Conservation (phyloP, 2,329 filamentous ascomycete species). For the Trichophyton mentagrophytes region DNA sequence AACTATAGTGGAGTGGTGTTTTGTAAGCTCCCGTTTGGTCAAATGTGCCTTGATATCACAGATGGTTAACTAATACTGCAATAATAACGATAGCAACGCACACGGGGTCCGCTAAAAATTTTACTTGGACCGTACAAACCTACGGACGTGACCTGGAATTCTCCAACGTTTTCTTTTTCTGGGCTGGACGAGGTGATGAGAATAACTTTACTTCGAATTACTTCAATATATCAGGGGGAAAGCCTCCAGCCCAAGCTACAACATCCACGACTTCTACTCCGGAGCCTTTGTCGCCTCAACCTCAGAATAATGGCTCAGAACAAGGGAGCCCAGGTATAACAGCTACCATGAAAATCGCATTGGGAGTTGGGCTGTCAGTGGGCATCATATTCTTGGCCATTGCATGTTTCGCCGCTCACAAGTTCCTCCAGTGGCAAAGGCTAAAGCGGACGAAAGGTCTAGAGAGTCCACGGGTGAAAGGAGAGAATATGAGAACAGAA, state of each 20-base stretch:
- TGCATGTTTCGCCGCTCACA: background rate
- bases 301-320: background rate
- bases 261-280: background rate
- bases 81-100: background rate
- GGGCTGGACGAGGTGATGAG: background rate
- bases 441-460: too few relatives aligned
- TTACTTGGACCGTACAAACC: slow-evolving; percentile 7
- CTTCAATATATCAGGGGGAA: slow-evolving; percentile 7
- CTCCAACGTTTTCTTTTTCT: slow-evolving; percentile 9
- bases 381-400: background rate
- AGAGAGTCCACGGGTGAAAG: background rate
- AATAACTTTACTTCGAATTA: slow-evolving; percentile 5
- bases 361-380: background rate
- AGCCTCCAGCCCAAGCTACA: background rate
- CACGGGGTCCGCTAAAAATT: background rate
- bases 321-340: background rate
- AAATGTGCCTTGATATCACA: background rate
- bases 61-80: background rate
- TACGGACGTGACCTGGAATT: slow-evolving; percentile 5
- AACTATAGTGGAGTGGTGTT: background rate
- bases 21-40: background rate
- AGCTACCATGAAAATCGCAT: background rate
- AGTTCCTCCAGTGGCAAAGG: background rate
- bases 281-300: background rate
- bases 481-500: background rate